Conservation (phyloP, 1,284 basidiomycete genomes). For the Tetrapyrgos nigripes region DNA sequence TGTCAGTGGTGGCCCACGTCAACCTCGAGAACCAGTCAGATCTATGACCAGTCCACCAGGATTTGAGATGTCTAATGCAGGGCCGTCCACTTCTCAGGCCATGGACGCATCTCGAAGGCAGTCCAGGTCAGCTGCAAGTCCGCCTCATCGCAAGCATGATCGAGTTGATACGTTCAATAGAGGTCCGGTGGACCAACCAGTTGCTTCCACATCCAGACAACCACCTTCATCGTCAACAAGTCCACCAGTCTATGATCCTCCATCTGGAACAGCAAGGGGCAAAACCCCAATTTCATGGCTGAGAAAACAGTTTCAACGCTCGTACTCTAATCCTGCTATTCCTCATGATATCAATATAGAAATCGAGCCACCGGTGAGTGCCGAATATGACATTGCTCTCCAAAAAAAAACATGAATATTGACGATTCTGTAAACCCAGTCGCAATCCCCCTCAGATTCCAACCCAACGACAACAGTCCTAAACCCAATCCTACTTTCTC, state of each 20-base stretch:
- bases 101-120: too few relatives aligned
- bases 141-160: background rate
- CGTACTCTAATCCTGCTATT: conserved; percentile 14
- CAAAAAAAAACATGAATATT: background rate
- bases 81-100: background rate
- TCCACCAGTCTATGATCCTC: background rate
- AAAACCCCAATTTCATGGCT: conserved; percentile 16
- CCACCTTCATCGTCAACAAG: background rate
- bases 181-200: background rate
- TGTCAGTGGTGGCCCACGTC: conserved; percentile 17
- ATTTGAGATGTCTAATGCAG: background rate
- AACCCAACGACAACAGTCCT: background rate
- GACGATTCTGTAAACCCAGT: background rate
- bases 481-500: conserved; percentile 15
- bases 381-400: background rate
- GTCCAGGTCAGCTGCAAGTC: background rate
- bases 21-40: conserved; percentile 4
- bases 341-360: conserved; percentile 9
- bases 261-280: conserved; percentile 2
- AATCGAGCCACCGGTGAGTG: conserved; percentile 17
- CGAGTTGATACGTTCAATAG: background rate
- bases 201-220: background rate
- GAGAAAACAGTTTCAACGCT: conserved; percentile 15
- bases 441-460: conserved; percentile 9
- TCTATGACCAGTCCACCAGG: background rate